A percentile compares a stretch with the other conserved stretches of the same genome.
These are phyloP conservation scores for Bruguiera sexangula DNA, from an alignment of 345 rosid genomes.

Conservation along the genomic window DNA sequence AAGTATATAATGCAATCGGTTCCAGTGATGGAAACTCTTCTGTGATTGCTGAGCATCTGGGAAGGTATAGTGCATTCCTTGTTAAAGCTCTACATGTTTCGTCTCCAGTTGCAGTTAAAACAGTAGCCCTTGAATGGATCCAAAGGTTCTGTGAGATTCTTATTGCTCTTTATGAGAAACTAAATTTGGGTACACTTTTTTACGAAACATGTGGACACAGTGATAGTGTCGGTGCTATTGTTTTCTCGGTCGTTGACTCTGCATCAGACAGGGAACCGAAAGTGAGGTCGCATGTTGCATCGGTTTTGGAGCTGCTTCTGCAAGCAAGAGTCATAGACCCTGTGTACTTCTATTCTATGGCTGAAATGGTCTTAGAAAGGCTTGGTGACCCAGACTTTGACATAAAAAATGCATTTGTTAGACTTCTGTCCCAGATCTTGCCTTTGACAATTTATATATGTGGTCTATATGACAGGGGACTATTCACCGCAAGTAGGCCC, in stretches of 20 bases:
- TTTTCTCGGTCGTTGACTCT: slow-evolving; percentile 61
- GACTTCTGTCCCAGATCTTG: slow-evolving; percentile 64
- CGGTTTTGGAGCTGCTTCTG: slow-evolving; percentile 68
- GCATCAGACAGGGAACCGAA: slow-evolving; percentile 77
- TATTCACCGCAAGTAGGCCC: slow-evolving; percentile 39
- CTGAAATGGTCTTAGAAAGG: slow-evolving; percentile 64
- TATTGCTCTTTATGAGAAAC: slow-evolving; percentile 39
- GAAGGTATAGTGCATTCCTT: slow-evolving; percentile 47
- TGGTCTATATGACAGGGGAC: slow-evolving; percentile 50
- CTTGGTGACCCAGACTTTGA: slow-evolving; percentile 73
- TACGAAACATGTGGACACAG: slow-evolving; percentile 47
- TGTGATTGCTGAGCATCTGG: slow-evolving; percentile 49
- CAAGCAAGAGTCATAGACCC: slow-evolving; percentile 64
- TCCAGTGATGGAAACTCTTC: slow-evolving; percentile 30
- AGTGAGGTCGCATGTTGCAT: slow-evolving; percentile 66
- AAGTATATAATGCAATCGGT: slow-evolving; percentile 17
- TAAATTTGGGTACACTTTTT: slow-evolving; percentile 28
- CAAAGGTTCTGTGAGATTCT: slow-evolving; percentile 62
- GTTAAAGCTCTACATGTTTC: slow-evolving; percentile 54
- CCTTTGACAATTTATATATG: slow-evolving; percentile 53
- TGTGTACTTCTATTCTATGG: slow-evolving; percentile 45
- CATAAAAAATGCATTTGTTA: slow-evolving; percentile 54
- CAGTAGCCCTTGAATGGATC: slow-evolving; percentile 65
- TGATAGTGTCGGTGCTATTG: slow-evolving; percentile 40
- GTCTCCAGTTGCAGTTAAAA: slow-evolving; percentile 68